Evolutionary conservation across 2,329 filamentous ascomycete species (phyloP), one percentile per base, ranked within the genome.

Genomic region (Ophioceras dolichostomum): DNA sequence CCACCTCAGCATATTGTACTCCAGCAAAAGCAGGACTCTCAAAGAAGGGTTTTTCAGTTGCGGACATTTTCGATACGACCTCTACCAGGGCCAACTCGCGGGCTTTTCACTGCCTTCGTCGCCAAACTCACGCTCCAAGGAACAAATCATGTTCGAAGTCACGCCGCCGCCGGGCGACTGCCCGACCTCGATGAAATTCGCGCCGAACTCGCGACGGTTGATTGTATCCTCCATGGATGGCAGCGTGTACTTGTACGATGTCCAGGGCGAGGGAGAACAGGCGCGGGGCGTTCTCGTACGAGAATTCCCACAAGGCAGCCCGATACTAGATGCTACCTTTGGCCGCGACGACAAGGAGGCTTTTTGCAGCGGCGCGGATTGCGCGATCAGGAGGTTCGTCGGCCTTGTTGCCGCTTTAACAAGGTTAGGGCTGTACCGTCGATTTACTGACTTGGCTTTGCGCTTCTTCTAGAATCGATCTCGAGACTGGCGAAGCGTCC

Each of bases 181-280:
- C 49, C 82, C 96, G 50, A 94, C 89, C 34, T 71, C 86, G 18
- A 67, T 96, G 51, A 77, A 77, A 53, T 98, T 94, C 68, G 85
- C 88, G 46, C 83, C 86, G 26, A 64, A 70, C n/a, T 71, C 79
- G 3, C 76, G 70, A 38, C 81, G 79, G 48, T 71, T 98, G 27
- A 74, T 93, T n/a, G 88, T 89, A 49, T 82, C 88, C 10, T 94
- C 87, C 39, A 98, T 91, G 91, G 89, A 96, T 61, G 85, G 79
- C 59, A 76, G 85, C 56, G 76, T 94, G 39, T 94, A 95, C 60
- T 69, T 89, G 37, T 96, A 96, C 67, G 84, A 94, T 53, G 72
- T 81, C 41, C 62, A 66, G 14, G 60, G 60, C 32, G 64, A 65
- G 43, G 70, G 70, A 39, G 70, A 73, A 17, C 68, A 71, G 44